Base-by-base conservation (phyloP, 2,329 filamentous ascomycete species). In the Chrysoporthe deuterocubensis region DNA sequence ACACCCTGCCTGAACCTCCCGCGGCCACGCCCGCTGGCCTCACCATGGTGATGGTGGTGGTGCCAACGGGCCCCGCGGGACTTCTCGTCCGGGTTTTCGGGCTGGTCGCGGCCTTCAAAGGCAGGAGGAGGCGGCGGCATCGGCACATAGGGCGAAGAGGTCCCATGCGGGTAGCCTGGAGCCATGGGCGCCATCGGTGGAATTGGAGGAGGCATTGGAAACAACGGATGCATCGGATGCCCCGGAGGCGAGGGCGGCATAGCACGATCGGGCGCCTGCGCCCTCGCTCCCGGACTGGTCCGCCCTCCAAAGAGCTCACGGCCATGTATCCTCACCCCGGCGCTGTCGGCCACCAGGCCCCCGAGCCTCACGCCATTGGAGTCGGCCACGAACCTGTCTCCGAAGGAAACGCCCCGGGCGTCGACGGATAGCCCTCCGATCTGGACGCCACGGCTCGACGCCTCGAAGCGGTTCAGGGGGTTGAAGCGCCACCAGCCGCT, bases 301-400 rank as follows among this genome's bases (percentile, higher is more conserved):
- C 43, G 37, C 14, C 13, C 44, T 14, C 21, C 21, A 11, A 69
- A 62, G 26, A 69, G 37, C 9, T 57, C 67, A 16, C 65, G 67
- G 2, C 67, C 65, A 16, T 60, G 34, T 16, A 68, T 62, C 16
- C 77, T 75, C 46, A 83, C 78, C 4, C 81, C 81, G 40, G 76
- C 76, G 18, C 75, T 75, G 69, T 84, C 80, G 46, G 82, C 78
- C 1, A 81, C 75, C 32, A 85, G 68, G 8, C 77, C 78, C 34
- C 83, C 81, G 67, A 86, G 80, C 26, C 82, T 78, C 65, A 87
- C 71, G 13, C 84, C 81, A 65, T 80, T 79, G 64, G 76, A 74
- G 70, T 84, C 81, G 4, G 80, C 81, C 54, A 82, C 78, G 62
- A 85, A 78, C 2, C 70, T 76, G 48, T 80, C 77, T 5, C 81